A percentile compares a stretch with the other conserved stretches of the same genome.
Evolutionary conservation across 2,329 filamentous ascomycete genomes (phyloP).

Genomic region (Conoideocrella luteorostrata): DNA sequence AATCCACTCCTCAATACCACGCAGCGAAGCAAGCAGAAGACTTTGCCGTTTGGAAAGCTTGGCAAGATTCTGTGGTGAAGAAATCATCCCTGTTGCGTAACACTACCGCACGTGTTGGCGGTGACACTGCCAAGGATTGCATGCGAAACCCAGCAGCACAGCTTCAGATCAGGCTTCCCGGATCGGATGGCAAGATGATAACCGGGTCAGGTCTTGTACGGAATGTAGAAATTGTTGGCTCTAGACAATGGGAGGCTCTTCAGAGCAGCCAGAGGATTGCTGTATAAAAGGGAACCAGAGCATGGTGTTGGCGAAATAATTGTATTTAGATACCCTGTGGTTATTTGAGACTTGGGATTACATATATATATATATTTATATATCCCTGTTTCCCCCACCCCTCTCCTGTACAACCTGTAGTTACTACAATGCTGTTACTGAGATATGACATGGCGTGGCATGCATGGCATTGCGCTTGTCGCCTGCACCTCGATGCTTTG

Average conservation of each 20-base stretch:
- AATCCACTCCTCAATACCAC: slow-evolving; percentile 58
- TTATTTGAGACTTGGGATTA: background rate
- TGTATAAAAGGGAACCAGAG: slow-evolving; percentile 21
- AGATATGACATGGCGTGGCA: no score
- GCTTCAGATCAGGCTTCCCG: slow-evolving; percentile 45
- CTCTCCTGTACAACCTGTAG: no score
- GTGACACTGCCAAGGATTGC: slow-evolving; percentile 12
- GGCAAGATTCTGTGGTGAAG: slow-evolving; percentile 48
- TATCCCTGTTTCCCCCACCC: no score
- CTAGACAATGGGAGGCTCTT: slow-evolving; percentile 49
- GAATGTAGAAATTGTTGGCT: slow-evolving; percentile 44
- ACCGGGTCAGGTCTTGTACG: slow-evolving; percentile 23
- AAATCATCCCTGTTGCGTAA: slow-evolving; percentile 40
- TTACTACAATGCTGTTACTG: no score
- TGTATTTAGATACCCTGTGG: slow-evolving; percentile 4
- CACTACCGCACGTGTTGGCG: slow-evolving; percentile 13
- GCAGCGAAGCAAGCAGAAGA: slow-evolving; percentile 60
- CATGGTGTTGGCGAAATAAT: no score
- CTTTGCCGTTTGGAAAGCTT: slow-evolving; percentile 54
- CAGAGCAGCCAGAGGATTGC: slow-evolving; percentile 36
- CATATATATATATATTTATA: no score
- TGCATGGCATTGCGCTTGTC: no score
- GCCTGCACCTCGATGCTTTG: no score
- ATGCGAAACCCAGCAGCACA: slow-evolving; percentile 35
- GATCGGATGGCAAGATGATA: slow-evolving; percentile 37